These are phyloP conservation scores for Saccharomycopsis lassenensis DNA, from an alignment of 805 yeast genomes.

Conservation along the genomic window DNA sequence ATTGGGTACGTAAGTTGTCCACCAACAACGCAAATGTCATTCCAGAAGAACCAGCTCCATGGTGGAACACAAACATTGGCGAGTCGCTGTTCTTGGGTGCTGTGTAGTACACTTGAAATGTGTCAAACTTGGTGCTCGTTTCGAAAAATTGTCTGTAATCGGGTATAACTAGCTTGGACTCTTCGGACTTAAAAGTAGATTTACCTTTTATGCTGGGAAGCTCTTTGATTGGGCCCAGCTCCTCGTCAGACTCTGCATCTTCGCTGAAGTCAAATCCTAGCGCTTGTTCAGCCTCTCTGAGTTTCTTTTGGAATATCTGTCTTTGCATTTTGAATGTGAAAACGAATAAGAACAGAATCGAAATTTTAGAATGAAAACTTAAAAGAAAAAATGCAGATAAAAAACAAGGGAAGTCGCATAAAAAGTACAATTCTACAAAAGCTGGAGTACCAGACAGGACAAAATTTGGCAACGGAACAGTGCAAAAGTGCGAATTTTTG, in stretches of 20 bases:
- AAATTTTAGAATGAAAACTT: too few relatives aligned
- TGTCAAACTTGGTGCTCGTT: background rate
- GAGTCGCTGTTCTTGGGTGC: slow-evolving; percentile 33
- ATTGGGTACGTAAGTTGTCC: slow-evolving; percentile 24
- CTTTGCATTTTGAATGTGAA: too few relatives aligned
- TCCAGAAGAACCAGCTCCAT: slow-evolving; percentile 92
- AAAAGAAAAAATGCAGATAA: too few relatives aligned
- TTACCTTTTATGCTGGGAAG: slow-evolving; percentile 8
- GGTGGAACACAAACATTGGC: slow-evolving; percentile 69
- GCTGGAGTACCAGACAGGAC: too few relatives aligned
- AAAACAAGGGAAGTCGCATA: too few relatives aligned
- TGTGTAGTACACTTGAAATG: slow-evolving; percentile 38
- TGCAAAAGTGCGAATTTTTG: too few relatives aligned
- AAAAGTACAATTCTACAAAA: too few relatives aligned
- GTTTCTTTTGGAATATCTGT: slow-evolving; percentile 14
- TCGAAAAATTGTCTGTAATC: slow-evolving; percentile 1
- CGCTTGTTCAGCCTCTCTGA: slow-evolving; percentile 14
- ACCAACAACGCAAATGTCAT: slow-evolving; percentile 58
- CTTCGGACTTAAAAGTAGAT: background rate
- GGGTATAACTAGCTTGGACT: background rate
- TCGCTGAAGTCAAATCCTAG: slow-evolving; percentile 10
- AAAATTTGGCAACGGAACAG: too few relatives aligned
- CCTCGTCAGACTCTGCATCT: slow-evolving; percentile 9
- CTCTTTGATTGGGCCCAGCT: slow-evolving; percentile 1
- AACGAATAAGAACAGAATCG: too few relatives aligned